Conservation (phyloP, 495 filamentous ascomycete species). For the Trichoderma virens region DNA sequence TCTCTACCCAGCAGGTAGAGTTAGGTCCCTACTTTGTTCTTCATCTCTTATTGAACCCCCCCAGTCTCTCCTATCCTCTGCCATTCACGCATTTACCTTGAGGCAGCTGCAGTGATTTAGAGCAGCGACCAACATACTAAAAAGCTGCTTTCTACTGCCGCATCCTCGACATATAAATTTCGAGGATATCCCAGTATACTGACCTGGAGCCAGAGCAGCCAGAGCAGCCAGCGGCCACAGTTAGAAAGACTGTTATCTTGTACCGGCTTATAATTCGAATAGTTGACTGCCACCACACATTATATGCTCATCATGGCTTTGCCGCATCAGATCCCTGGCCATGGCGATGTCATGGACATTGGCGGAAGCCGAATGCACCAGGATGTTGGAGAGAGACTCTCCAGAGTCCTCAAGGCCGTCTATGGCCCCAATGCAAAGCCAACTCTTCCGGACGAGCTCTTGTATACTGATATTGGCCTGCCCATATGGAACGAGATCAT, state of each 20-base stretch:
- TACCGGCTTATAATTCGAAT: neutral
- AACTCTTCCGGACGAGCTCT: constrained; percentile 7
- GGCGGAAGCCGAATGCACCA: constrained; percentile 8
- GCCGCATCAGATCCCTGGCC: neutral
- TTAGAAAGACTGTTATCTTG: neutral
- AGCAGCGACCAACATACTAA: neutral
- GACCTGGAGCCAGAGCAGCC: neutral
- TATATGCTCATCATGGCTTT: neutral
- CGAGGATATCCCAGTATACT: neutral
- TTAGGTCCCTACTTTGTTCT: neutral
- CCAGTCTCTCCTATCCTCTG: neutral
- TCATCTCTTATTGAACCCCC: neutral
- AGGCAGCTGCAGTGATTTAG: neutral
- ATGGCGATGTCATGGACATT: constrained; percentile 11
- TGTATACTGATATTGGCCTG: constrained; percentile 6
- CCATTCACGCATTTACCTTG: neutral
- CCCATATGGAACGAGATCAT: constrained; percentile 12
- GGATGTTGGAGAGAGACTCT: neutral
- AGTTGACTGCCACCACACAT: neutral
- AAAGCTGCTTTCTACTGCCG: neutral
- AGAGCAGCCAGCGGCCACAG: neutral
- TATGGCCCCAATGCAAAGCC: neutral
- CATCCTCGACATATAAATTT: neutral
- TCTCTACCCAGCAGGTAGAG: neutral
- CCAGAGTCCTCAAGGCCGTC: neutral